Conservation (phyloP, 169 alveolate genomes). For the Plasmodium blacklocki region DNA sequence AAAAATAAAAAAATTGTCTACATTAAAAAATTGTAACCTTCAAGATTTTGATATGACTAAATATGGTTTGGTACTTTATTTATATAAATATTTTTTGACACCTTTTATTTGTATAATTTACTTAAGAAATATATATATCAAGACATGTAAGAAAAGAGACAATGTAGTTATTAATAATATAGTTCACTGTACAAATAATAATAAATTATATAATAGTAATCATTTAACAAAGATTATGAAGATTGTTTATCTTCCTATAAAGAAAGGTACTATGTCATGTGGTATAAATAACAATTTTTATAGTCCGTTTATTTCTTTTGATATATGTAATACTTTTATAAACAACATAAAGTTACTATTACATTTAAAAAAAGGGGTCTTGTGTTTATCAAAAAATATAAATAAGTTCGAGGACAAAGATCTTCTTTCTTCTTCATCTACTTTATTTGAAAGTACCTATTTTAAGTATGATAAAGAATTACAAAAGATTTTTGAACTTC, state of each 20-base stretch:
- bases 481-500: slow-evolving; percentile 22
- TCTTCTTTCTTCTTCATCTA: neutral
- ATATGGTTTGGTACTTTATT: slow-evolving; percentile 25
- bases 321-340: slow-evolving; percentile 49
- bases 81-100: slow-evolving; percentile 34
- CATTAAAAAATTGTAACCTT: slow-evolving; percentile 20
- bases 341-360: slow-evolving; percentile 11
- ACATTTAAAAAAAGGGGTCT: slow-evolving; percentile 18
- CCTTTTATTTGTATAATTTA: slow-evolving; percentile 25
- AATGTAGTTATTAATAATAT: neutral
- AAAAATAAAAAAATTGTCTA: slow-evolving; percentile 1
- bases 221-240: slow-evolving; percentile 4
- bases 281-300: slow-evolving; percentile 34
- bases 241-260: slow-evolving; percentile 18
- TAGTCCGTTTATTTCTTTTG: slow-evolving; percentile 3
- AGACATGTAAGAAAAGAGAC: neutral
- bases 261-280: slow-evolving; percentile 22
- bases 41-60: slow-evolving; percentile 59
- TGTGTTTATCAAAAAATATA: slow-evolving; percentile 22
- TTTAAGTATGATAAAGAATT: slow-evolving; percentile 19
- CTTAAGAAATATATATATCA: neutral
- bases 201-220: neutral
- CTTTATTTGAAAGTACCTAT: neutral
- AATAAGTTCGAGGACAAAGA: neutral
- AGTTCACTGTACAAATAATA: neutral